Conservation (phyloP, 345 rosid species). For the Populus tremula region DNA sequence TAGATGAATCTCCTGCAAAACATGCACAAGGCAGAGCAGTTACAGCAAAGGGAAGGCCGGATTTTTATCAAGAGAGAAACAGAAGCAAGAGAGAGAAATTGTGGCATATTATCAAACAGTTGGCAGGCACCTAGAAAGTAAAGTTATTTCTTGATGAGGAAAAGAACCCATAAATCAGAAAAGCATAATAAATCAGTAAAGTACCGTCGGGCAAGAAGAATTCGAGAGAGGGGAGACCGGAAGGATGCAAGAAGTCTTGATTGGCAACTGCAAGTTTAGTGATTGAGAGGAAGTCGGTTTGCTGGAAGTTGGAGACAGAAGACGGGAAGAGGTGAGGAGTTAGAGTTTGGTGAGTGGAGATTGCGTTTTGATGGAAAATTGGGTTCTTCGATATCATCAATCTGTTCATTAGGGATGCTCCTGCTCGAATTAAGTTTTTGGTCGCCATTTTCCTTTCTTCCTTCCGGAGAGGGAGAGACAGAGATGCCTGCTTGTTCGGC, state of each 20-base stretch:
- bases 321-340: slow-evolving; percentile 63
- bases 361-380: slow-evolving; percentile 24
- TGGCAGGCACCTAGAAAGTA: background rate
- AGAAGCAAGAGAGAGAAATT: no score
- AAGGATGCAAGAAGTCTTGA: slow-evolving; percentile 62
- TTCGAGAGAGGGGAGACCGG: slow-evolving; percentile 73
- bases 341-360: slow-evolving; percentile 29
- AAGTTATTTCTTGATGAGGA: background rate
- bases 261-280: slow-evolving; percentile 18
- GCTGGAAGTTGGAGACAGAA: slow-evolving; percentile 40
- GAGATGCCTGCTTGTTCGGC: no score
- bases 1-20: slow-evolving; percentile 58
- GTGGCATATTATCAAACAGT: background rate
- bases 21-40: slow-evolving; percentile 10
- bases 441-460: slow-evolving; percentile 48
- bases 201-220: slow-evolving; percentile 94
- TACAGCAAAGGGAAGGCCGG: background rate
- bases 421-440: slow-evolving; percentile 60
- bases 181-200: background rate
- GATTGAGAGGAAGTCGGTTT: slow-evolving; percentile 23
- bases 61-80: no score
- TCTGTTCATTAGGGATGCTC: slow-evolving; percentile 63
- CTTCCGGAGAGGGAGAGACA: background rate
- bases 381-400: slow-evolving; percentile 40
- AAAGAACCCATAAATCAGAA: background rate